Evolutionary conservation across 306 rosid species (phyloP), one percentile per base, ranked within the genome.

Genomic region (Luffa acutangula): DNA sequence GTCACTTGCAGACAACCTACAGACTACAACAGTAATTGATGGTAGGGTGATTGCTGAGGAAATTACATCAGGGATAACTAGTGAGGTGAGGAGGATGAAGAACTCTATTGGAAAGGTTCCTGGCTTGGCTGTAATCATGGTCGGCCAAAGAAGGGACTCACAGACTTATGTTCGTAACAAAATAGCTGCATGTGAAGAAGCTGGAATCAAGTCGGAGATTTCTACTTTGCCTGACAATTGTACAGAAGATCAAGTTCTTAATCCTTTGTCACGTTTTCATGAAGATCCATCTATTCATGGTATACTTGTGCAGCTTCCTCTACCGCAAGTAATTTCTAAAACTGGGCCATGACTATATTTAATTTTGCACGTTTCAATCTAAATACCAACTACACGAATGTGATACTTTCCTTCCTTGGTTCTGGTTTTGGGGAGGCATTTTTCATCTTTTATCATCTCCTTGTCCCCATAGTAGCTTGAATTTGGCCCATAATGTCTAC

Each of bases 251-350:
- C 89, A 92, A 79, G 87, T 94, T 83, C 84, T 81, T 67, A 83
- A 85, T 57, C 87, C 89, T 76, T 59, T 92, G 80, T 86, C 84
- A 66, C 74, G 86, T 74, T 92, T 86, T 81, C 89, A 89, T 81
- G 83, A 57, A 79, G 97, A 94, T 87, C 92, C 91, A 20, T 87
- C 97, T 70, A 78, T 94, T 87, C 97, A 94, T 79, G 98, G 98
- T 74, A 85, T 94, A 81, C 97, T 94, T 70, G 97, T 94, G 86
- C 98, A 94, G 86, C 98, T 94, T 86, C 98, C 98, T 83, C 91
- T 92, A 51, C 97, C 97, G 48, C 90, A 89, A 85, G 97, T 94
- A 91, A 91, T 83, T 87, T 89, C 87, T 86, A 58, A 79, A 87
- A 86, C 92, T 82, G 60, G 80, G 63, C 48, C 83, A 25, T 49